Evolutionary conservation across 1,284 basidiomycete genomes (phyloP), one percentile per base, ranked within the genome.

Genomic region (Puccinia polysora): DNA sequence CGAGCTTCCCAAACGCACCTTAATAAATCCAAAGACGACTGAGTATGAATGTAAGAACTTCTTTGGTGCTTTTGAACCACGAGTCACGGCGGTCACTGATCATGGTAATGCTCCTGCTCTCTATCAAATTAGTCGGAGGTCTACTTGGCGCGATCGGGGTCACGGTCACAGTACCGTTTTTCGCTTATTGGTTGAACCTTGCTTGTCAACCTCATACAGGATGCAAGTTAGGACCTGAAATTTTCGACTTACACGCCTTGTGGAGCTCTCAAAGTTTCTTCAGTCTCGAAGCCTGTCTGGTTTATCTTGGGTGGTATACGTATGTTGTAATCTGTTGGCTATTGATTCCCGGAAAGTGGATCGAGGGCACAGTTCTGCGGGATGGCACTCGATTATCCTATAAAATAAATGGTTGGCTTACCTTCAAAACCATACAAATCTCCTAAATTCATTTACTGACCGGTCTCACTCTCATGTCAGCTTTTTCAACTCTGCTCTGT

Each of bases 231-330:
- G 79, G 82, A 8, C 76, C 84, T 14, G 77, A 81, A 62, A 77
- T 82, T n/a, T 75, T 84, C 36, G 81, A 82, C 47, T 80, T 83
- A n/a, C 81, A 80, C 73, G 77, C 87, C 63, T 74, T 83, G 38
- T 76, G 80, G 23, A 80, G 86, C 0, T 76, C 20, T 18, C 30
- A n/a, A 25, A 25, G 28, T 30, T 49, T 60, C 45, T 45, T 60
- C 58, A 58, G 58, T 38, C 40, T 65, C 18, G 55, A 69, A 28
- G 55, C 45, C 43, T 69, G 53, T 28, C 23, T 40, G 10, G 84
- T 90, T 36, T 98, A 97, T 82, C 80, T 89, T 65, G 89, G 80
- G 0, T 98, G 95, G 95, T 97, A 97, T 81, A 82, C 86, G 18
- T 98, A 89, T 81, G 88, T 86, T 75, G 86, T 97, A 50, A 80